Base-by-base conservation (phyloP, 2,329 filamentous ascomycete genomes). In the Verticillium nonalfalfae region DNA sequence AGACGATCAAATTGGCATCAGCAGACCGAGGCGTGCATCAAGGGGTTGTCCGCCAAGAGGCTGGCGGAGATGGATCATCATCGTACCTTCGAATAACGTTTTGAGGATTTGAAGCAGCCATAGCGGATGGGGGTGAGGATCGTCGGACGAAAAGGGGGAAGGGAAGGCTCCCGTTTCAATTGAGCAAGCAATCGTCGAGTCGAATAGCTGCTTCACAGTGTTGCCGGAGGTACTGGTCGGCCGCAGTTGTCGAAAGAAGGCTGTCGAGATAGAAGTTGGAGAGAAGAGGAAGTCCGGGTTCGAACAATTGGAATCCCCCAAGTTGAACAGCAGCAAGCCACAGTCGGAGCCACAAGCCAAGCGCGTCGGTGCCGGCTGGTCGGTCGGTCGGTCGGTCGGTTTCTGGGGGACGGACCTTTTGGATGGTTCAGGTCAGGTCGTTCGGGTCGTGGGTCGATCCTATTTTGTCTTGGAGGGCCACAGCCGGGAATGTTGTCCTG, bases 81-180 rank as follows among this genome's bases (percentile, higher is more conserved):
- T 62, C 82, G 68, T 85, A 89, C 87, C 87, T 88, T 79, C 85
- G 81, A 77, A 87, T 87, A 63, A 86, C 84, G 72, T 85, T 85
- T 68, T 81, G 76, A 60, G 76, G 73, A 69, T 74, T 80, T 68
- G 74, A 70, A 67, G 74, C 76, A 50, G 78, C 72, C 80, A 82
- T 82, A 65, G 67, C 50, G 56, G 56, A 21, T 59, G 45, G 36
- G n/a, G 60, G 21, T 15, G 13, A 38, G 31, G 54, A 33, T 6
- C 21, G 39, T 21, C 18, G 38, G 39, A 10, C 52, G 60, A 58
- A 26, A 38, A 26, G 26, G 50, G 52, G 55, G 34, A 40, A 58
- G 18, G 31, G 18, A 10, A 15, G 26, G 38, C n/a, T 35, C 45
- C 15, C 21, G n/a, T 10, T n/a, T 50, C 45, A 26, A 50, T 21